Evolutionary conservation across 176 grass and related monocot genomes (phyloP).

Genomic region (Oryza meridionalis): DNA sequence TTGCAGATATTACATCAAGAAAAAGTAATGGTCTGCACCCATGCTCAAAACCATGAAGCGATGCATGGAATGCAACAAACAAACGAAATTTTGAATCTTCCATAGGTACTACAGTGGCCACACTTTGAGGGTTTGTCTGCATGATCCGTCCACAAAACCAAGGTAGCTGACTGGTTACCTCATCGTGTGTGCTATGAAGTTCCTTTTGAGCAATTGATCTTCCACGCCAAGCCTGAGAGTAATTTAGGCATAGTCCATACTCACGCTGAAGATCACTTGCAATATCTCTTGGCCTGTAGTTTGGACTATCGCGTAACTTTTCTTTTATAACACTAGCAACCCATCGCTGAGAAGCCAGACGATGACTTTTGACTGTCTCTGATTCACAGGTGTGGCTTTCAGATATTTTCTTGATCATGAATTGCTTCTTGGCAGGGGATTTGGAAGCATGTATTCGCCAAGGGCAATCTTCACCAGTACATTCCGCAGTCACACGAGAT

Average conservation of each 20-base stretch:
- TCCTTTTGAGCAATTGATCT: slow-evolving; percentile 92
- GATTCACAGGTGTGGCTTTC: slow-evolving; percentile 85
- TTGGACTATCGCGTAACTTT: slow-evolving; percentile 81
- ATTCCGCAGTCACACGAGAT: slow-evolving; percentile 83
- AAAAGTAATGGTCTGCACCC: slow-evolving; percentile 88
- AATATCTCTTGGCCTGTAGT: slow-evolving; percentile 90
- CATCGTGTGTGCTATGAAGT: slow-evolving; percentile 79
- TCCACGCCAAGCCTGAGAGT: slow-evolving; percentile 95
- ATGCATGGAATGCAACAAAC: slow-evolving; percentile 87
- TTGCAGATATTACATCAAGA: slow-evolving; percentile 76
- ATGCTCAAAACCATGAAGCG: slow-evolving; percentile 88
- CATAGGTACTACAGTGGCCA: slow-evolving; percentile 66
- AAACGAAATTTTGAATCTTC: slow-evolving; percentile 85
- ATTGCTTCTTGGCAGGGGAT: slow-evolving; percentile 69
- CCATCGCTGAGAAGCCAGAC: slow-evolving; percentile 85
- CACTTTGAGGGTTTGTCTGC: slow-evolving; percentile 89
- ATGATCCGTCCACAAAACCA: slow-evolving; percentile 89
- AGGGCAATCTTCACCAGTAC: slow-evolving; percentile 75
- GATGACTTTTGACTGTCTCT: slow-evolving; percentile 77
- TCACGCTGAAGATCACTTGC: slow-evolving; percentile 85
- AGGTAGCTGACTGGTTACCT: slow-evolving; percentile 79
- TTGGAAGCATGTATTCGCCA: slow-evolving; percentile 94
- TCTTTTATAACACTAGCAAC: slow-evolving; percentile 99
- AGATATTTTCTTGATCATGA: slow-evolving; percentile 95
- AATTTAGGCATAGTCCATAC: slow-evolving; percentile 86